Percentiles rank a stretch among this genome's conserved stretches.
These are phyloP conservation scores for Tephrocybe sp. DNA, from an alignment of 768 basidiomycete species.

Conservation along the genomic window DNA sequence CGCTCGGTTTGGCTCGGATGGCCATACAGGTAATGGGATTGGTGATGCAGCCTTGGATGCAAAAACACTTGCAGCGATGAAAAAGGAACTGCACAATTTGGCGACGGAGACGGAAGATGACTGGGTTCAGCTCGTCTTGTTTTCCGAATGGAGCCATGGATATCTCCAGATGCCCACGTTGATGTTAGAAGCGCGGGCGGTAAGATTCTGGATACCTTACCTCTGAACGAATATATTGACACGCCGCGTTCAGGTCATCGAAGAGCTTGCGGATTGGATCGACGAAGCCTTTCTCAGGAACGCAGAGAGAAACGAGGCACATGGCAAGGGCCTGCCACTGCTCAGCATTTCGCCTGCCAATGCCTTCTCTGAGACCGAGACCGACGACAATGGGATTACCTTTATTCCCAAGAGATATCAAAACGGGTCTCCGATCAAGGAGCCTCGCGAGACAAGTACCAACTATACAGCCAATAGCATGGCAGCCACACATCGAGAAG, in stretches of 20 bases:
- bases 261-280: slow-evolving; percentile 91
- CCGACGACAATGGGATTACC: slow-evolving; percentile 67
- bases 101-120: slow-evolving; percentile 79
- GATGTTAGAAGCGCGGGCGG: slow-evolving; percentile 76
- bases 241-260: slow-evolving; percentile 44
- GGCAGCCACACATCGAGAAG: neutral
- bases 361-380: slow-evolving; percentile 54
- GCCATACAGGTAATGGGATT: slow-evolving; percentile 53
- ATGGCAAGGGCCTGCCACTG: neutral
- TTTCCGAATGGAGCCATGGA: slow-evolving; percentile 96
- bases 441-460: neutral
- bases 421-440: slow-evolving; percentile 8
- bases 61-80: slow-evolving; percentile 37
- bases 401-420: slow-evolving; percentile 42
- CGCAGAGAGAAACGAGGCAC: slow-evolving; percentile 10
- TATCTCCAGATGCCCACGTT: slow-evolving; percentile 93
- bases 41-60: slow-evolving; percentile 28
- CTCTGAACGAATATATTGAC: slow-evolving; percentile 1
- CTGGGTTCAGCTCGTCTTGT: slow-evolving; percentile 92
- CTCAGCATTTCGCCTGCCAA: slow-evolving; percentile 2
- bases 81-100: slow-evolving; percentile 58
- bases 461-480: slow-evolving; percentile 1
- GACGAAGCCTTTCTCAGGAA: slow-evolving; percentile 52
- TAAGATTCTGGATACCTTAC: slow-evolving; percentile 22
- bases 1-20: slow-evolving; percentile 56